phyloP scores from a whole-genome alignment of 2,329 filamentous ascomycete species.

The Trichoderma atroviride region DNA sequence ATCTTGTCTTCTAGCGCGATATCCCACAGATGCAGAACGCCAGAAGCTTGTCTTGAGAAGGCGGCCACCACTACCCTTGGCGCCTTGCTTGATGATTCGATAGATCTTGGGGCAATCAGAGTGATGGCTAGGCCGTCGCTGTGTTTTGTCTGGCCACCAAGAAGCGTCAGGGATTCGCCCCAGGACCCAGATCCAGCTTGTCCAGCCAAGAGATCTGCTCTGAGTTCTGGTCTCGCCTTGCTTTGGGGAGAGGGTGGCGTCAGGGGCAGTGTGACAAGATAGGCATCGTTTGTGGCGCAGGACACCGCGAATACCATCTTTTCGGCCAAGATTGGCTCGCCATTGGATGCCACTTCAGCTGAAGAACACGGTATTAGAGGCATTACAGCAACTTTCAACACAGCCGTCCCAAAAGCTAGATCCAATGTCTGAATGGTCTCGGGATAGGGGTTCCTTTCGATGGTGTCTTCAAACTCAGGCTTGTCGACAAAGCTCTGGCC shows the following conservation, averaged over 20 bases:
- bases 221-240: slow-evolving; percentile 59
- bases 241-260: slow-evolving; percentile 63
- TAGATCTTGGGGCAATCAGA: slow-evolving; percentile 48
- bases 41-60: slow-evolving; percentile 61
- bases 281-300: slow-evolving; percentile 60
- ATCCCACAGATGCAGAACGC: slow-evolving; percentile 61
- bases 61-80: slow-evolving; percentile 60
- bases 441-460: slow-evolving; percentile 54
- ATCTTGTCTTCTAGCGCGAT: slow-evolving; percentile 51
- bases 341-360: slow-evolving; percentile 53
- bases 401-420: slow-evolving; percentile 59
- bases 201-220: slow-evolving; percentile 53
- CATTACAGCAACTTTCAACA: slow-evolving; percentile 58
- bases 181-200: slow-evolving; percentile 63
- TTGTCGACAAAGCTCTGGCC: slow-evolving; percentile 51
- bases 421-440: slow-evolving; percentile 64
- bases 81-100: slow-evolving; percentile 43
- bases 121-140: slow-evolving; percentile 61
- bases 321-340: slow-evolving; percentile 53
- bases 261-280: slow-evolving; percentile 61
- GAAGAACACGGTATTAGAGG: slow-evolving; percentile 52
- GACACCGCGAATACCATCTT: slow-evolving; percentile 64
- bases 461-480: slow-evolving; percentile 60
- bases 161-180: slow-evolving; percentile 60
- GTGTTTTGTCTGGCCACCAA: slow-evolving; percentile 56